Percentiles rank a stretch among this genome's conserved stretches.
phyloP scores from a whole-genome alignment of 768 basidiomycete genomes.

The Psilocybe azurescens region DNA sequence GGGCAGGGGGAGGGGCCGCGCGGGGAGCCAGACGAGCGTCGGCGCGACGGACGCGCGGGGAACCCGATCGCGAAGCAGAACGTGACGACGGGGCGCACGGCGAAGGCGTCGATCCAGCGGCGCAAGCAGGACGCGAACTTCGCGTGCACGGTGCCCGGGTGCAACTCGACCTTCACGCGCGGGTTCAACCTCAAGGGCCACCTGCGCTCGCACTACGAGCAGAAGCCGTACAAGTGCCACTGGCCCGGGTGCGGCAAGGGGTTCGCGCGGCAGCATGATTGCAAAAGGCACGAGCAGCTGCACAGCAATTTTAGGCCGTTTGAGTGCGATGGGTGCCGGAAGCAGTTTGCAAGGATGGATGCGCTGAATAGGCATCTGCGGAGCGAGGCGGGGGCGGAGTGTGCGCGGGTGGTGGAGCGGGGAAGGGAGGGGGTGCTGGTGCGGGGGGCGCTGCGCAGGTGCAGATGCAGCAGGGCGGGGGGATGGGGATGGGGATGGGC shows the following conservation, averaged over 20 bases:
- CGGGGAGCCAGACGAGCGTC: slow-evolving; percentile 18
- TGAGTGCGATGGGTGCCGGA: slow-evolving; percentile 90
- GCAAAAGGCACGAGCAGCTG: slow-evolving; percentile 94
- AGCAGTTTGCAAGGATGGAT: slow-evolving; percentile 95
- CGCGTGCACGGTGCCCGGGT: slow-evolving; percentile 80
- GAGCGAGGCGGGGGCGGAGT: slow-evolving; percentile 36
- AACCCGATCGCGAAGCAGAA: slow-evolving; percentile 64
- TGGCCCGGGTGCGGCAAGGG: slow-evolving; percentile 96
- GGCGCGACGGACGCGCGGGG: slow-evolving; percentile 5
- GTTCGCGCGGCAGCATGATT: slow-evolving; percentile 94
- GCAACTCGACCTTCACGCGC: slow-evolving; percentile 88
- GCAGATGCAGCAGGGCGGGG: background rate
- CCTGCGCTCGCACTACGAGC: slow-evolving; percentile 92
- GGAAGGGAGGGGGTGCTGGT: slow-evolving; percentile 18
- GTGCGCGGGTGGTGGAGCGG: slow-evolving; percentile 29
- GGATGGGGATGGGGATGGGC: background rate
- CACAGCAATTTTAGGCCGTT: slow-evolving; percentile 94
- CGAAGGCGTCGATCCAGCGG: slow-evolving; percentile 83
- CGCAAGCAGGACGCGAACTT: slow-evolving; percentile 91
- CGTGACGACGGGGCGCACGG: slow-evolving; percentile 90
- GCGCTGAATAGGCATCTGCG: slow-evolving; percentile 85
- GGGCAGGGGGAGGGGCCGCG: background rate
- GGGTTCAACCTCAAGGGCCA: slow-evolving; percentile 98
- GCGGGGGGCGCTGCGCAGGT: background rate
- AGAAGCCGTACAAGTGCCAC: slow-evolving; percentile 93